Conservation (phyloP, 2,329 filamentous ascomycete genomes). For the Myriosclerotinia curreyana region DNA sequence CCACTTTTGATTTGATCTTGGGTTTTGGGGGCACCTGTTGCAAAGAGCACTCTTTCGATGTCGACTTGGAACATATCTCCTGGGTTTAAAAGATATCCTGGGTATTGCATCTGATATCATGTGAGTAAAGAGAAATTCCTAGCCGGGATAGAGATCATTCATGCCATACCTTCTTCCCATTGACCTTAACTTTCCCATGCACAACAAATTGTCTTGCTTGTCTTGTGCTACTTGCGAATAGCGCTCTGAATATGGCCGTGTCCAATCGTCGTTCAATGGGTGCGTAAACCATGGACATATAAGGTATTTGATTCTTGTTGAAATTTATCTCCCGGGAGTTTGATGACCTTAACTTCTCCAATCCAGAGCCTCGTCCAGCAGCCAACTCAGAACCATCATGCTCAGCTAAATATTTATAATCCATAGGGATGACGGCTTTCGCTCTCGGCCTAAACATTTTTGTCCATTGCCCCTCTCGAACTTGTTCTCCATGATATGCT, state of each 20-base stretch:
- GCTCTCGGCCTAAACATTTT: constrained; percentile 85
- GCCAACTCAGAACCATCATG: constrained; percentile 82
- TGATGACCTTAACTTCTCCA: constrained; percentile 31
- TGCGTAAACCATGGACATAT: constrained; percentile 94
- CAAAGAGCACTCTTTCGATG: constrained; percentile 80
- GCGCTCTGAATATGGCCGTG: constrained; percentile 86
- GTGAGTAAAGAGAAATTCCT: not conserved
- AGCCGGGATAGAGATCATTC: not conserved
- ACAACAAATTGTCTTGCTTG: constrained; percentile 94
- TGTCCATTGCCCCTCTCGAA: constrained; percentile 89
- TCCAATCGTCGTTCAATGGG: constrained; percentile 88
- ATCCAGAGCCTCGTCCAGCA: constrained; percentile 76
- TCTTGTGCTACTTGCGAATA: constrained; percentile 90
- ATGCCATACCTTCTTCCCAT: constrained; percentile 78
- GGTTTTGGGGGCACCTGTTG: constrained; percentile 73
- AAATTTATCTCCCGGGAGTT: constrained; percentile 48
- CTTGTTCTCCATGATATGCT: constrained; percentile 91
- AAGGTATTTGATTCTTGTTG: constrained; percentile 59
- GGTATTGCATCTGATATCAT: constrained; percentile 74
- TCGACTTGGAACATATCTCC: constrained; percentile 98
- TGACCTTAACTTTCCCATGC: constrained; percentile 91
- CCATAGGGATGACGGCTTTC: constrained; percentile 81
- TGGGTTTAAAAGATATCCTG: constrained; percentile 90
- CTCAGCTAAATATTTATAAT: constrained; percentile 71
- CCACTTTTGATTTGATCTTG: constrained; percentile 30